A percentile compares a stretch with the other conserved stretches of the same genome.
Conservation (phyloP, 1,139 yeast species). For the Scheffersomyces titani region DNA sequence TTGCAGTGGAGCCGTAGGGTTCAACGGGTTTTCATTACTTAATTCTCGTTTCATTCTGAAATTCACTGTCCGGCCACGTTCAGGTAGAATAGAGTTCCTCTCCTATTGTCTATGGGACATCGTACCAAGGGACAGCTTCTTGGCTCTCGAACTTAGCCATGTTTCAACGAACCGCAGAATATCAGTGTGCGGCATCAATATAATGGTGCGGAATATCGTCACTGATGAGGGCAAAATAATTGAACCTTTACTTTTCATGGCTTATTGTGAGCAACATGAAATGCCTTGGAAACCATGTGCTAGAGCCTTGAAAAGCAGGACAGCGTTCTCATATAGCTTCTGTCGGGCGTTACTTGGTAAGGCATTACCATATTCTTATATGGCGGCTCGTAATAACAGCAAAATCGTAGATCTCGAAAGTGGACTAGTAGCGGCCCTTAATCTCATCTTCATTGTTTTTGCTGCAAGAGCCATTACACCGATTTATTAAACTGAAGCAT, state of each 20-base stretch:
- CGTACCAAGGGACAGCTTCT: background rate
- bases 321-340: background rate
- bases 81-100: background rate
- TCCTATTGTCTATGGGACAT: background rate
- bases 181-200: background rate
- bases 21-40: background rate
- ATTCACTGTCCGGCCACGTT: background rate
- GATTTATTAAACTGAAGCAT: background rate
- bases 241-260: background rate
- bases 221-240: background rate
- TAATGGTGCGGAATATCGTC: background rate
- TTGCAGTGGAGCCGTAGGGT: background rate
- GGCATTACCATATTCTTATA: background rate
- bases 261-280: background rate
- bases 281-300: slow-evolving; percentile 1
- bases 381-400: background rate
- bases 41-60: background rate
- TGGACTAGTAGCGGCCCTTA: background rate
- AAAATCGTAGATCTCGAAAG: background rate
- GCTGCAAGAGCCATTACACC: background rate
- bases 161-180: background rate
- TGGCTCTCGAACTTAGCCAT: background rate
- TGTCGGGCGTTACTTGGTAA: background rate
- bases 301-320: background rate
- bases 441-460: background rate